A percentile compares a stretch with the other conserved stretches of the same genome.
Evolutionary conservation across 306 rosid genomes (phyloP).

Genomic region (Cucurbita moschata): DNA sequence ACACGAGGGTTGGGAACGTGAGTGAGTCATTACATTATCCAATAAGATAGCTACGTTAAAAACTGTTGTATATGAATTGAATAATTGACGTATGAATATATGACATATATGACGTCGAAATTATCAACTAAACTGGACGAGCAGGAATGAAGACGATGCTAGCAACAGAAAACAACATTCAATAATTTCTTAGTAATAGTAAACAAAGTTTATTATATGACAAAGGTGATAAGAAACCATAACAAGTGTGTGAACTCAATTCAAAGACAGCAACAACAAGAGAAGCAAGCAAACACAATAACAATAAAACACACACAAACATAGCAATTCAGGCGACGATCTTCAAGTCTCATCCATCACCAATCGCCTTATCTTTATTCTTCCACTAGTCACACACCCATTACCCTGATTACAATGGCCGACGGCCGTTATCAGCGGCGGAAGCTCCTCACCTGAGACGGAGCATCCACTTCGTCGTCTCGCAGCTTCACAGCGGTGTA

Average conservation of each 20-base stretch:
- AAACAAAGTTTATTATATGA: no score
- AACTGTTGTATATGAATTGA: no score
- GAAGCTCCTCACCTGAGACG: conserved; percentile 57
- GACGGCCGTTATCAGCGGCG: conserved; percentile 29
- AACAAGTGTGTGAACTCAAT: not conserved
- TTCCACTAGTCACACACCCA: not conserved
- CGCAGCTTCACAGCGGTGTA: conserved; percentile 34
- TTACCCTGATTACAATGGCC: not conserved
- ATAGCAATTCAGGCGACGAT: not conserved
- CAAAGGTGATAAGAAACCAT: no score
- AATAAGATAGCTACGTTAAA: no score
- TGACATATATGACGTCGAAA: no score
- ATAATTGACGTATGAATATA: no score
- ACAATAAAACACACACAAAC: not conserved
- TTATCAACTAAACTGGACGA: no score
- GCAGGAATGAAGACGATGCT: no score
- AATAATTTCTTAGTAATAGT: no score
- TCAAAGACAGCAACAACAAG: not conserved
- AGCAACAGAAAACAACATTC: no score
- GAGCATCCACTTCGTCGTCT: conserved; percentile 21
- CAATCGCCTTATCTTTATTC: not conserved
- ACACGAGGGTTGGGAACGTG: no score
- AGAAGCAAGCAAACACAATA: not conserved
- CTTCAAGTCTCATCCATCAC: not conserved
- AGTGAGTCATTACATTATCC: no score